Base-by-base conservation (phyloP, 192 early-diverging fungal species). In the Coemansia sp. region DNA sequence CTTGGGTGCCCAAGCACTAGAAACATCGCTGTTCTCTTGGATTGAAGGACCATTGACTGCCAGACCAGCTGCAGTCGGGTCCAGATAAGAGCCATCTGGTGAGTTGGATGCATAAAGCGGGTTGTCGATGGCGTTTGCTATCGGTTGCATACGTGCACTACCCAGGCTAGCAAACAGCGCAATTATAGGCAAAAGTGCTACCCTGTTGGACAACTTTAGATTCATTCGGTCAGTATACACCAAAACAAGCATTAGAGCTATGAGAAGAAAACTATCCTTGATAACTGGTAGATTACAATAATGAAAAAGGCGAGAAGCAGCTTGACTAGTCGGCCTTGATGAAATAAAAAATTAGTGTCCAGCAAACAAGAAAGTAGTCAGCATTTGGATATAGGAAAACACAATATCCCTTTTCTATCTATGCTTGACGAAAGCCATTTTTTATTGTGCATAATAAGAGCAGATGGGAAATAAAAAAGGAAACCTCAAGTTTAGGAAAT, bases 61-160 rank as follows among this genome's bases (percentile, higher is more conserved):
- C 52, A 53, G 26, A 30, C 56, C 34, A 38, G 16, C 33, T 58
- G 56, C 35, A 7, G 56, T 15, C 56, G 34, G 4, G 35, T 18
- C 23, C 56, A 12, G 15, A 33, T 36, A 36, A 15, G 14, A 6
- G 7, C 12, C 56, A 36, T 58, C 56, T 0, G 56, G 33, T n/a
- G 56, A 58, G 56, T 58, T 58, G 30, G 56, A 58, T 58, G 56
- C 56, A 24, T 58, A 58, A 10, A 58, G 33, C 15, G 30, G 16
- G 8, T 34, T n/a, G 4, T 58, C 56, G 2, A 8, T 18, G 5
- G 6, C 9, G 11, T n/a, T n/a, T n/a, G 45, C 16, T 16, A 48
- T n/a, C 5, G 53, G 30, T 14, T 21, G 30, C 20, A 11, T 18
- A 3, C 6, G 6, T 58, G 30, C 34, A 6, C 33, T 36, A 38